Conservation (phyloP, 164 flowering plant species). For the Chloranthus sessilifolius region DNA sequence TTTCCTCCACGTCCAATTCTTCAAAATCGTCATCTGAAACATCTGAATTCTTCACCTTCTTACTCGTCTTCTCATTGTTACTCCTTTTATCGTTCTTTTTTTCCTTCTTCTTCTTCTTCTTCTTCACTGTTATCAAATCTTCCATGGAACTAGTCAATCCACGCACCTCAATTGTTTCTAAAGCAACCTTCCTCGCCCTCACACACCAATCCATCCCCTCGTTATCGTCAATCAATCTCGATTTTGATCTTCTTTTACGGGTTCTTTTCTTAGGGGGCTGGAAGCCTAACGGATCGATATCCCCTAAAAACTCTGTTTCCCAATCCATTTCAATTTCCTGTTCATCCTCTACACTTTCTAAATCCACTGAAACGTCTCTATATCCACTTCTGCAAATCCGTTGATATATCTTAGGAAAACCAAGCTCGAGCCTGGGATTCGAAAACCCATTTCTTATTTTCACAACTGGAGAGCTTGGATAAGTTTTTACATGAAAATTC, state of each 20-base stretch:
- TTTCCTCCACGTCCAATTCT: slow-evolving; percentile 21
- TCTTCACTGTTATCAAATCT: slow-evolving; percentile 36
- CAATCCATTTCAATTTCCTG: slow-evolving; percentile 36
- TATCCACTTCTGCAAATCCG: slow-evolving; percentile 8
- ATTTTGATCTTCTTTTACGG: slow-evolving; percentile 10
- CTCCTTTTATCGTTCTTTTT: slow-evolving; percentile 16
- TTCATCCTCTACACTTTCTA: slow-evolving; percentile 10
- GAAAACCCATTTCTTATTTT: slow-evolving; percentile 17
- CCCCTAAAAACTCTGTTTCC: slow-evolving; percentile 70
- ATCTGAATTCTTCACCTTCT: slow-evolving; percentile 19
- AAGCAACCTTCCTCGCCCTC: slow-evolving; percentile 69
- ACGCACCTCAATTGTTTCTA: slow-evolving; percentile 66
- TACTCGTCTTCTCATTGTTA: slow-evolving; percentile 20
- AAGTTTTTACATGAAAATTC: slow-evolving; percentile 11
- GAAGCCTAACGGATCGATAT: slow-evolving; percentile 40
- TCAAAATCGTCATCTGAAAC: slow-evolving; percentile 29
- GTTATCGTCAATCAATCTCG: slow-evolving; percentile 42
- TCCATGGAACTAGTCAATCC: slow-evolving; percentile 54
- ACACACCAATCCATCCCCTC: slow-evolving; percentile 91
- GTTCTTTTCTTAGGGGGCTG: slow-evolving; percentile 39
- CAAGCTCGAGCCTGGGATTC: slow-evolving; percentile 1
- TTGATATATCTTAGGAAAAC: slow-evolving; percentile 3
- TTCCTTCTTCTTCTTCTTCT: slow-evolving; percentile 47
- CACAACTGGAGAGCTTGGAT: slow-evolving; percentile 5
- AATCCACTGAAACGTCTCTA: background rate